Percentiles rank a stretch among this genome's conserved stretches.
These are phyloP conservation scores for Hypoxylon cercidicola DNA, from an alignment of 495 filamentous ascomycete species.

Conservation along the genomic window DNA sequence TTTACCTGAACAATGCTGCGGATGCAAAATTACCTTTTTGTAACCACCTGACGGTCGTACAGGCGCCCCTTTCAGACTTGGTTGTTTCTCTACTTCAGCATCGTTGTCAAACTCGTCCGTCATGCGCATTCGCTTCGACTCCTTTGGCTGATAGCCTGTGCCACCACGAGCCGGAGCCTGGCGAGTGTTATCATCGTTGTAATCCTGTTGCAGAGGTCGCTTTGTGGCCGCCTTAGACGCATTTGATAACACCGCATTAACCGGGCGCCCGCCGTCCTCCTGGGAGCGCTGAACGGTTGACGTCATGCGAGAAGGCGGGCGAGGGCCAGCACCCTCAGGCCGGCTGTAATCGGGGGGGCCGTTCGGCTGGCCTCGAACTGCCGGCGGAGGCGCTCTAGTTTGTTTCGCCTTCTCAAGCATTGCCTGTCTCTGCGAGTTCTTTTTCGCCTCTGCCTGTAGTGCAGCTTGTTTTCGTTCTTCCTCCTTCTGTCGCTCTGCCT, in stretches of 20 bases:
- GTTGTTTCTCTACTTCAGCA: constrained; percentile 51
- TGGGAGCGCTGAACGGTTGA: constrained; percentile 50
- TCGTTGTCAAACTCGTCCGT: constrained; percentile 66
- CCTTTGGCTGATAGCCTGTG: constrained; percentile 60
- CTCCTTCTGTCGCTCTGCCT: constrained; percentile 61
- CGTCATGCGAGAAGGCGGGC: constrained; percentile 57
- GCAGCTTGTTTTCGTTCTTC: constrained; percentile 58
- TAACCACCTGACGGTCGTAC: constrained; percentile 83
- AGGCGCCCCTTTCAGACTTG: constrained; percentile 78
- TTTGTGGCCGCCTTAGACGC: constrained; percentile 58
- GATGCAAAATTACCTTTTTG: constrained; percentile 68
- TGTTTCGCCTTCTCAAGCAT: constrained; percentile 74
- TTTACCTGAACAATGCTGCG: background rate
- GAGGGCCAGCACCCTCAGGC: constrained; percentile 42
- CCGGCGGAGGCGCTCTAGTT: constrained; percentile 63
- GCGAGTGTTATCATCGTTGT: constrained; percentile 58
- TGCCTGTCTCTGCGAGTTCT: constrained; percentile 75
- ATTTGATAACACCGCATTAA: constrained; percentile 54
- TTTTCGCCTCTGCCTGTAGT: constrained; percentile 63
- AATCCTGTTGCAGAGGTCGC: constrained; percentile 62
- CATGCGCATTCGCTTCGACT: constrained; percentile 67
- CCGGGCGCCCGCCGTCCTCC: constrained; percentile 55
- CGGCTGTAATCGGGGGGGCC: constrained; percentile 57
- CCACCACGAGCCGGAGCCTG: constrained; percentile 50
- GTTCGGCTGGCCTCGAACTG: constrained; percentile 59